phyloP scores from a whole-genome alignment of 352 stramenopile genomes.

The Thalassiosira ordinaria region DNA sequence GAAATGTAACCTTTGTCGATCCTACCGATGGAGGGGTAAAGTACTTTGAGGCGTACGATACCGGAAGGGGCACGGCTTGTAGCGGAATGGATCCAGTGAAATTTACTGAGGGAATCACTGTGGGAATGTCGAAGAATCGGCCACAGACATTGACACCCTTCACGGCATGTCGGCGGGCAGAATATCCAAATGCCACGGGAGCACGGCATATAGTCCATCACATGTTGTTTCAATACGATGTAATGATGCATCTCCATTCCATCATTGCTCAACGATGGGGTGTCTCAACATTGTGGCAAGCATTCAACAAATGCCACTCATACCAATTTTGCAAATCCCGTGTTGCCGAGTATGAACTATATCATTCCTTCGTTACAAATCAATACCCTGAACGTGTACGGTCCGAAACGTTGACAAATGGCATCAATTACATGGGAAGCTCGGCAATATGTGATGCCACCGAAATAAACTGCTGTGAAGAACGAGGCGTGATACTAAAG shows the following conservation, averaged over 20 bases:
- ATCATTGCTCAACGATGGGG: constrained; percentile 26
- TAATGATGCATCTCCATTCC: constrained; percentile 44
- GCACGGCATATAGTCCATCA: constrained; percentile 47
- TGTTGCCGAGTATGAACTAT: constrained; percentile 53
- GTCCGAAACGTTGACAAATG: constrained; percentile 21
- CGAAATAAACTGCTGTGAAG: constrained; percentile 46
- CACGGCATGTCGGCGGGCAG: constrained; percentile 22
- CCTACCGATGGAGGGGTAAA: constrained; percentile 36
- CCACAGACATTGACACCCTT: constrained; percentile 39
- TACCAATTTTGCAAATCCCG: constrained; percentile 26
- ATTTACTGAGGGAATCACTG: constrained; percentile 52
- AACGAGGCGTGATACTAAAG: constrained; percentile 45
- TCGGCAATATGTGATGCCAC: constrained; percentile 33
- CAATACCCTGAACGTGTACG: constrained; percentile 42
- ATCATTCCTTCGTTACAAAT: constrained; percentile 32
- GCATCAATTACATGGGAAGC: constrained; percentile 21
- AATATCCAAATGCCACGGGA: constrained; percentile 42
- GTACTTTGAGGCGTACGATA: constrained; percentile 47
- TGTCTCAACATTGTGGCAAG: constrained; percentile 26
- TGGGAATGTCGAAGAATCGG: neutral
- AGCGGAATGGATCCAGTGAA: constrained; percentile 34
- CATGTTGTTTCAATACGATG: constrained; percentile 59
- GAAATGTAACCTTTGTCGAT: constrained; percentile 43
- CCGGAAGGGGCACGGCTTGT: constrained; percentile 9
- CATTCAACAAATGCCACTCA: constrained; percentile 23